These are phyloP conservation scores for Apodospora peruviana DNA, from an alignment of 495 filamentous ascomycete species.

Conservation along the genomic window DNA sequence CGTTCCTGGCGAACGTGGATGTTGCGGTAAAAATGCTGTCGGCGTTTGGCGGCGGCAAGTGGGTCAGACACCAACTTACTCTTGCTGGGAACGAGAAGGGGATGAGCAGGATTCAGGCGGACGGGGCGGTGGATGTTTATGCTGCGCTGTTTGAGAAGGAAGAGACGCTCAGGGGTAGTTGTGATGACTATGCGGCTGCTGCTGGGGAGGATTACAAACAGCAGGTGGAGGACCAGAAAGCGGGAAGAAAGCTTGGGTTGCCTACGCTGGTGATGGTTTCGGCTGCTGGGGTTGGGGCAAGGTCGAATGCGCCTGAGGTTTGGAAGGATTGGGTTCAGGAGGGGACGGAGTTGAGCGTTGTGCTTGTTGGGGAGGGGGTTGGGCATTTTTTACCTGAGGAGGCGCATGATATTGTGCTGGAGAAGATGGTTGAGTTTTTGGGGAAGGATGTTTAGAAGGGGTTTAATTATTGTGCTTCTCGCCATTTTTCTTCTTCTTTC, in stretches of 20 bases:
- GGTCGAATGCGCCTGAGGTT: constrained; percentile 36
- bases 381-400: constrained; percentile 52
- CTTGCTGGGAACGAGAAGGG: constrained; percentile 22
- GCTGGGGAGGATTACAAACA: constrained; percentile 34
- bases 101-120: constrained; percentile 3
- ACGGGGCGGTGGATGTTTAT: constrained; percentile 33
- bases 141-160: constrained; percentile 32
- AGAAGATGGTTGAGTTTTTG: constrained; percentile 25
- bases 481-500: too few relatives aligned
- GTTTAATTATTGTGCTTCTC: too few relatives aligned
- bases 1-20: constrained; percentile 42
- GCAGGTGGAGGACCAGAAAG: constrained; percentile 39
- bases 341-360: constrained; percentile 18
- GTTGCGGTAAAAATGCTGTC: constrained; percentile 39
- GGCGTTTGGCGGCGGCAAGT: constrained; percentile 36
- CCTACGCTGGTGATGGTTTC: constrained; percentile 41
- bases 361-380: constrained; percentile 31
- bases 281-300: constrained; percentile 33
- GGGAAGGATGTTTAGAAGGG: constrained; percentile 1
- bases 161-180: constrained; percentile 29
- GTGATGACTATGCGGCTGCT: constrained; percentile 44
- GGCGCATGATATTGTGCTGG: constrained; percentile 32
- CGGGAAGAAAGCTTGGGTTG: constrained; percentile 36
- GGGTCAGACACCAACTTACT: constrained; percentile 24
- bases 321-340: constrained; percentile 44